phyloP scores from a whole-genome alignment of 1,284 basidiomycete genomes.

The Cutaneotrichosporon daszewskae region DNA sequence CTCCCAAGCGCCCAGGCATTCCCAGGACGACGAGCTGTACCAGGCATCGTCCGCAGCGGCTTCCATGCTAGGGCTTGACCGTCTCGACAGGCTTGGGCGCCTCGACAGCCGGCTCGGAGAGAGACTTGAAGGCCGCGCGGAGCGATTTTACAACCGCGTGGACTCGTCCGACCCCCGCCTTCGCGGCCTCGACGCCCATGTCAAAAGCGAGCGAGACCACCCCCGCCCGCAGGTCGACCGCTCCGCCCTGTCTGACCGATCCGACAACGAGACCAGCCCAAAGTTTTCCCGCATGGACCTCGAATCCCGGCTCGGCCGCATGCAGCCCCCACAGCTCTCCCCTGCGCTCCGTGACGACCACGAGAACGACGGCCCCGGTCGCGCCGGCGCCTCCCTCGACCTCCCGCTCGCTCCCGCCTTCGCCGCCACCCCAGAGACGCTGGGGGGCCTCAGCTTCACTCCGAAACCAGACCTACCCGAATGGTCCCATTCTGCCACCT shows the following conservation, averaged over 20 bases:
- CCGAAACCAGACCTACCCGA: not conserved
- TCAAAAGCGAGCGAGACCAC: no score
- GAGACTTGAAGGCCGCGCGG: not conserved
- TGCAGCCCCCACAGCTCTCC: not conserved
- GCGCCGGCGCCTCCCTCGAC: not conserved
- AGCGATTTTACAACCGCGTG: not conserved
- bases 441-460: constrained; percentile 10
- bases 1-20: not conserved
- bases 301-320: not conserved
- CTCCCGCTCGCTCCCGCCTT: constrained; percentile 17
- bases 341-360: constrained; percentile 2
- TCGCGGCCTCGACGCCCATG: no score
- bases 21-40: not conserved
- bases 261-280: no score
- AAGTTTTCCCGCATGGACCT: not conserved
- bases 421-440: constrained; percentile 16
- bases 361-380: not conserved
- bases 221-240: no score
- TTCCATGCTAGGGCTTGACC: not conserved
- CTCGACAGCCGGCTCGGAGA: constrained; percentile 1
- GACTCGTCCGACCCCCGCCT: not conserved
- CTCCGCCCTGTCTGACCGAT: constrained; percentile 1
- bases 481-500: not conserved
- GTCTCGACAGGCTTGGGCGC: constrained; percentile 2
- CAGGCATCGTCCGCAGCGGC: not conserved